These are phyloP conservation scores for Sphenostylis stenocarpa DNA, from an alignment of 306 rosid genomes.

Conservation along the genomic window DNA sequence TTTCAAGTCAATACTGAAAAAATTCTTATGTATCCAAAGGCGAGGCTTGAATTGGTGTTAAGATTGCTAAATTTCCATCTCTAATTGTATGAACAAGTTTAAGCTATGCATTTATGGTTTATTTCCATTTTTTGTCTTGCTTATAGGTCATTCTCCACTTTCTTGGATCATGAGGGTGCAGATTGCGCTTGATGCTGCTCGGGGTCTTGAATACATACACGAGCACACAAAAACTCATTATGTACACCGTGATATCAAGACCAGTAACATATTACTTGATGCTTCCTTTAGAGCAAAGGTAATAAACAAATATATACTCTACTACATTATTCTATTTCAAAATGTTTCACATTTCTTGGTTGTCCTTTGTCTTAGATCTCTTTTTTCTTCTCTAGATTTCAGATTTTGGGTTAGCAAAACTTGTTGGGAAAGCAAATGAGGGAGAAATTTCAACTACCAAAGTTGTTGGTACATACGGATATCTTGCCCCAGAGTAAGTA, in stretches of 20 bases:
- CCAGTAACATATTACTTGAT: conserved; percentile 95
- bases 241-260: conserved; percentile 96
- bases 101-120: conserved; percentile 18
- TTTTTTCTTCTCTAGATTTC: conserved; percentile 61
- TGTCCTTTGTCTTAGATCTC: conserved; percentile 18
- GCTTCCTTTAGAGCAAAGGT: conserved; percentile 91
- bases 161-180: conserved; percentile 99
- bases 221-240: conserved; percentile 95
- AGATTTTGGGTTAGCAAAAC: conserved; percentile 97
- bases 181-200: conserved; percentile 87
- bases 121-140: conserved; percentile 24
- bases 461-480: conserved; percentile 98
- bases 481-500: conserved; percentile 97
- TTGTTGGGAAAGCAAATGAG: conserved; percentile 73
- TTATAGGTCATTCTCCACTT: conserved; percentile 81
- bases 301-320: background rate
- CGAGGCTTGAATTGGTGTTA: conserved; percentile 17
- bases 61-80: conserved; percentile 17
- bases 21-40: background rate
- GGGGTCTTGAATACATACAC: conserved; percentile 98
- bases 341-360: conserved; percentile 20
- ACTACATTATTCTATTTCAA: conserved; percentile 7
- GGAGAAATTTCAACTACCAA: conserved; percentile 79
- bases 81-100: conserved; percentile 12
- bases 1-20: background rate